Base-by-base conservation (phyloP, 129 eudicot genomes). In the Helichrysum umbraculigerum region DNA sequence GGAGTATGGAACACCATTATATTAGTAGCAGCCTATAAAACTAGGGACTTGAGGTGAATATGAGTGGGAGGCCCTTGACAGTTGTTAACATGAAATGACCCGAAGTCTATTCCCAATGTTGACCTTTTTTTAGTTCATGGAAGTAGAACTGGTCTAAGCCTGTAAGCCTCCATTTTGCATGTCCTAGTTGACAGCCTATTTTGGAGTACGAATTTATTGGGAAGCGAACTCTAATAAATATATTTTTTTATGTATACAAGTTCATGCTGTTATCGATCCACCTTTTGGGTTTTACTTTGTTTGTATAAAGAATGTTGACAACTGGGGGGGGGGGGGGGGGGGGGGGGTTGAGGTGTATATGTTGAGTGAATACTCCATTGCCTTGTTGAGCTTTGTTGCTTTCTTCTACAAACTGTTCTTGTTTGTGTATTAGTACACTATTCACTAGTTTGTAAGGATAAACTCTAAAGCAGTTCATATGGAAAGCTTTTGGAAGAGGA, bases 401-500 rank as follows among this genome's bases (percentile, higher is more conserved):
- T 72, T 57, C 52, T 34, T 39, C 20, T 72, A 57, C 75, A 52
- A 52, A 52, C 9, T 56, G 10, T 52, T 33, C 22, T 28, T 47
- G 69, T 17, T 30, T 62, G 78, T 19, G 70, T 79, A 41, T 52
- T 17, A 10, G 30, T 28, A 35, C 52, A 56, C 69, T 17, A 9
- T 70, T 64, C 68, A 37, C 59, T 47, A 17, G 44, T 70, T 60
- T 74, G 39, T 60, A 50, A 52, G 79, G 76, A 61, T 60, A 69
- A 74, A 81, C 58, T 71, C 8, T 22, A 28, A 50, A 34, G 20
- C 57, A 33, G 66, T 62, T 62, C 20, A 32, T 30, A 65, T 64
- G 78, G 67, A 29, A 37, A 39, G 66, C 37, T 65, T 72, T 54
- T 72, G 78, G 66, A 39, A 76, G 85, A 71, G 67, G 75, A 68